Evolutionary conservation across 2,329 filamentous ascomycete genomes (phyloP).

Genomic region (Emmonsia crescens): DNA sequence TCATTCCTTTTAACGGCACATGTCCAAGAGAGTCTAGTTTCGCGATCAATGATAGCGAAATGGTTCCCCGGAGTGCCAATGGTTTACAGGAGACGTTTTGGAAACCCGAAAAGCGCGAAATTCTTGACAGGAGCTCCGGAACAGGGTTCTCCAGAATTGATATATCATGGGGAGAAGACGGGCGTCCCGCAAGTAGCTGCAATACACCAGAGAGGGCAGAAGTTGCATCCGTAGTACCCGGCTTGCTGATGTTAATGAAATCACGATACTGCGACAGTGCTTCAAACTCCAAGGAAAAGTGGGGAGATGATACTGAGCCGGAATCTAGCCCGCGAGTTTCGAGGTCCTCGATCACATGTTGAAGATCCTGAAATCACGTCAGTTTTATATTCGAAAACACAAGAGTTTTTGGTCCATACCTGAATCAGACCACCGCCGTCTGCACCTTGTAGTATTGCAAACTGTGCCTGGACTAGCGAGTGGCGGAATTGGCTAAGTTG

Average conservation of each 20-base stretch:
- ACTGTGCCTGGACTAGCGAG: constrained; percentile 30
- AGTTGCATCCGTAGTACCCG: constrained; percentile 8
- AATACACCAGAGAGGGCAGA: constrained; percentile 21
- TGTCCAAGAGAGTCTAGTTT: constrained; percentile 43
- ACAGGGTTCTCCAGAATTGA: constrained; percentile 25
- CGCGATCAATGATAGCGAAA: constrained; percentile 45
- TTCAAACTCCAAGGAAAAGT: constrained; percentile 39
- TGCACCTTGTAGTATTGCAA: constrained; percentile 26
- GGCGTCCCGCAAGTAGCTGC: constrained; percentile 29
- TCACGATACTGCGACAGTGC: constrained; percentile 37
- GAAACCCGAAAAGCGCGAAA: constrained; percentile 28
- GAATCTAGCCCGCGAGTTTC: constrained; percentile 22
- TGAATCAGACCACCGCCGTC: constrained; percentile 27
- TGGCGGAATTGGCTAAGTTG: constrained; percentile 27
- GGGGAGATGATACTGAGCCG: constrained; percentile 25
- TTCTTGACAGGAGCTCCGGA: constrained; percentile 26
- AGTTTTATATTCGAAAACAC: constrained; percentile 8
- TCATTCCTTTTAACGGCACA: constrained; percentile 50
- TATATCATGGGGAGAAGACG: constrained; percentile 23
- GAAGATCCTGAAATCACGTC: constrained; percentile 21
- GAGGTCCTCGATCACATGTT: constrained; percentile 28
- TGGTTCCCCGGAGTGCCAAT: constrained; percentile 38
- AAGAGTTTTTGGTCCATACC: constrained; percentile 12
- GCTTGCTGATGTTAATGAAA: constrained; percentile 16
- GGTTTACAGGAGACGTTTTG: constrained; percentile 21